These are phyloP conservation scores for Sechiopsis laciniata DNA, from an alignment of 306 rosid genomes.

Conservation along the genomic window DNA sequence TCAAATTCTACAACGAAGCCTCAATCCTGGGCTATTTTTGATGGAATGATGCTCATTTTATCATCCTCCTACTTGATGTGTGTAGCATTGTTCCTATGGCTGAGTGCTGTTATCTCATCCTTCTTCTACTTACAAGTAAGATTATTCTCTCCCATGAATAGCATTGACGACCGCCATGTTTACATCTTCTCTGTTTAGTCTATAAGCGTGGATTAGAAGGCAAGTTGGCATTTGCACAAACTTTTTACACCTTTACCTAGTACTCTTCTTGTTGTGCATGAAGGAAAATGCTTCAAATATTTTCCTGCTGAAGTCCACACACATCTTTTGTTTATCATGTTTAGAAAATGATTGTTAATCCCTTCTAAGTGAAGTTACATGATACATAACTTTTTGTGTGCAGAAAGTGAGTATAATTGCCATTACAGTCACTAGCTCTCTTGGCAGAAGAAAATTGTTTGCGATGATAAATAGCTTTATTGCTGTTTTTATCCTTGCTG, in stretches of 20 bases:
- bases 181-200: neutral
- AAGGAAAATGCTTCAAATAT: constrained; percentile 2
- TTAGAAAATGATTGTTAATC: neutral
- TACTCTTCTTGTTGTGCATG: neutral
- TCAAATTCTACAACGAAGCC: constrained; percentile 41
- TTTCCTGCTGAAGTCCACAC: neutral
- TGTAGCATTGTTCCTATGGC: constrained; percentile 80
- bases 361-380: neutral
- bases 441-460: constrained; percentile 74
- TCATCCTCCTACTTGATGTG: constrained; percentile 77
- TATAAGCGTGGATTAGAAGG: neutral
- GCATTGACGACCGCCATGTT: neutral
- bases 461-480: constrained; percentile 87
- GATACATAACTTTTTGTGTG: neutral
- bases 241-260: neutral
- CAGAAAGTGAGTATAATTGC: constrained; percentile 90
- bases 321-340: neutral
- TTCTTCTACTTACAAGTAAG: constrained; percentile 90
- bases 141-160: neutral
- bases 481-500: constrained; percentile 83
- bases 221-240: neutral
- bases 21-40: constrained; percentile 67
- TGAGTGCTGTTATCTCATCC: constrained; percentile 86
- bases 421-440: constrained; percentile 62
- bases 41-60: constrained; percentile 74